Conservation (phyloP, 73 alveolate species). For the Paramecium sonneborni region DNA sequence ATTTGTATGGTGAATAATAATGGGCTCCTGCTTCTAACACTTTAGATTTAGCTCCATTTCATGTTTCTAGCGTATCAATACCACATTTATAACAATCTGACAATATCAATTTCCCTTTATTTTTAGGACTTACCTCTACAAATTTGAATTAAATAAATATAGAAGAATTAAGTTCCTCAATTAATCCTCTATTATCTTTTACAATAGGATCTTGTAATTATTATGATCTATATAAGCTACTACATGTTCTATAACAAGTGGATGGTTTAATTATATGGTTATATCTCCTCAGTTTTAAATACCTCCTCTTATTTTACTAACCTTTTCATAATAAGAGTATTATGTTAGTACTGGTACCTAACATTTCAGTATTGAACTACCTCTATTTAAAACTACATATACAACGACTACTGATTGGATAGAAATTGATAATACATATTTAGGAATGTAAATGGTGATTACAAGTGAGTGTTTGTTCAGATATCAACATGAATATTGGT, state of each 20-base stretch:
- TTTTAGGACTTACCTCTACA: background rate
- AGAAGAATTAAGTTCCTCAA: background rate
- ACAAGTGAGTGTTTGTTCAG: background rate
- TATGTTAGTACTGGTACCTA: background rate
- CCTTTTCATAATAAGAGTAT: background rate
- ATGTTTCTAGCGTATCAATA: background rate
- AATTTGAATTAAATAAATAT: background rate
- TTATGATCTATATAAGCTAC: background rate
- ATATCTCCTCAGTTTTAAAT: background rate
- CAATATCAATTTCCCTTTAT: background rate
- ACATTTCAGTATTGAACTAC: background rate
- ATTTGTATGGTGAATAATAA: background rate
- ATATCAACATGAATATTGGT: slow-evolving; percentile 15
- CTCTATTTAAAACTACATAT: background rate
- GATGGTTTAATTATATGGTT: background rate
- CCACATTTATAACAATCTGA: background rate
- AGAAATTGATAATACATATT: background rate
- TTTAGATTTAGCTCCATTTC: background rate
- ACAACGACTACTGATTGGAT: background rate
- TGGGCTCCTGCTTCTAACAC: background rate
- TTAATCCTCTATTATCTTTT: background rate
- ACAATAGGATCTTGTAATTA: background rate
- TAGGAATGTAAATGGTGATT: background rate
- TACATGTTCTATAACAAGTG: background rate
- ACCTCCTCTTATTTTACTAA: background rate